A percentile compares a stretch with the other conserved stretches of the same genome.
Conservation (phyloP, 805 yeast species). For the Lipomyces starkeyi region DNA sequence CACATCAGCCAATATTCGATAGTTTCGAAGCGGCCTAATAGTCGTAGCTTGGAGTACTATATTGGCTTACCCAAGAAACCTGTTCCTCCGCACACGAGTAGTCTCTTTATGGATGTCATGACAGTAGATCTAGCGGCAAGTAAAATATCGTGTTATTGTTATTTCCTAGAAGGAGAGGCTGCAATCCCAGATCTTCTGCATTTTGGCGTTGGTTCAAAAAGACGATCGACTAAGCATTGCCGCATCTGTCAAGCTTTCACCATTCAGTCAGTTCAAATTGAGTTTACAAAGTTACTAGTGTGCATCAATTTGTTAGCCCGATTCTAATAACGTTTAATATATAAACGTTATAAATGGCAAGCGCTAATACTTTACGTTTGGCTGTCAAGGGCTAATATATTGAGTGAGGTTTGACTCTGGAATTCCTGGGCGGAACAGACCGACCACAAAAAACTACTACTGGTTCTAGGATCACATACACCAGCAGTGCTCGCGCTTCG, state of each 20-base stretch:
- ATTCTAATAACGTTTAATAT: not conserved
- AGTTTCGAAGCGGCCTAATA: not conserved
- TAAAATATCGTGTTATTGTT: not conserved
- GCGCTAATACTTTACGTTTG: not conserved
- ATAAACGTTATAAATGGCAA: not conserved
- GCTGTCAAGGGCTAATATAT: not conserved
- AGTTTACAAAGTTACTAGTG: not conserved
- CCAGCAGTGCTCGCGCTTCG: not conserved
- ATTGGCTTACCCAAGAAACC: constrained; percentile 26
- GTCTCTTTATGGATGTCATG: constrained; percentile 16
- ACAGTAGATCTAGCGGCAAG: not conserved
- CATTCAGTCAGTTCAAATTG: not conserved
- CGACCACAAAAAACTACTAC: no score
- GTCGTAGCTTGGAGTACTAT: not conserved
- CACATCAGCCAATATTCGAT: not conserved
- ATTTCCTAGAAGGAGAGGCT: not conserved
- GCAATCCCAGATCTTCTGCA: not conserved
- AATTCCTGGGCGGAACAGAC: no score
- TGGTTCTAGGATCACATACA: not conserved
- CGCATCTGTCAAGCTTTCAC: no score
- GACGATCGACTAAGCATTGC: no score
- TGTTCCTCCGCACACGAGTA: constrained; percentile 32
- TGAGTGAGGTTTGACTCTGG: no score
- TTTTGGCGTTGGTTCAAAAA: not conserved
- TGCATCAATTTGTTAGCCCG: not conserved